A percentile compares a stretch with the other conserved stretches of the same genome.
These are phyloP conservation scores for Heliamphora pulchella DNA, from an alignment of 179 eudicot genomes.

Conservation along the genomic window DNA sequence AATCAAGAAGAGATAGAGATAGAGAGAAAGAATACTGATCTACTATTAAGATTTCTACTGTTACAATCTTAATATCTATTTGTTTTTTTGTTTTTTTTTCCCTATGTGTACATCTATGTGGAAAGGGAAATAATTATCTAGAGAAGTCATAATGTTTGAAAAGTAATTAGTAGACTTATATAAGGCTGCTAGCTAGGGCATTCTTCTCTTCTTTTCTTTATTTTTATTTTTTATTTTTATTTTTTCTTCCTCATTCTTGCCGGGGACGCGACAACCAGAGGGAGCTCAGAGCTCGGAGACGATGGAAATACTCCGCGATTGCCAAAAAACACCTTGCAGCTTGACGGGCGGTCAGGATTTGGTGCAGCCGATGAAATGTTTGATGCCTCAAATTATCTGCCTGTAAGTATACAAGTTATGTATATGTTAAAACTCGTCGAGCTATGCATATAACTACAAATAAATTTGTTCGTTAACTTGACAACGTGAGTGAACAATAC, in stretches of 20 bases:
- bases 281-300: conserved; percentile 89
- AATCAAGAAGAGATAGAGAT: neutral
- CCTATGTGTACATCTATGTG: conserved; percentile 14
- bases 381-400: conserved; percentile 79
- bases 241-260: conserved; percentile 31
- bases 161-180: neutral
- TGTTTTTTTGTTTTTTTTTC: neutral
- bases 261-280: conserved; percentile 84
- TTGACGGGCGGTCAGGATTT: conserved; percentile 65
- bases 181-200: conserved; percentile 9
- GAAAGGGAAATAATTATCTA: neutral
- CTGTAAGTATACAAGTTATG: conserved; percentile 25
- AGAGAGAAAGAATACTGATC: neutral
- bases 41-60: neutral
- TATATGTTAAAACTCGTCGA: neutral
- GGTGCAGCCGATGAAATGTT: conserved; percentile 62
- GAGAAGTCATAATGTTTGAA: neutral
- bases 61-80: conserved; percentile 6
- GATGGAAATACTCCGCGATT: conserved; percentile 78
- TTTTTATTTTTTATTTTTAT: neutral
- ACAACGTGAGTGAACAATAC: too few relatives aligned
- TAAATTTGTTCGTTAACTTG: neutral
- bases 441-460: too few relatives aligned
- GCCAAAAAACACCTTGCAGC: conserved; percentile 84
- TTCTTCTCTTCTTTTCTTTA: neutral